Base-by-base conservation (phyloP, 2,329 filamentous ascomycete species). In the Neodidymelliopsis sp. region DNA sequence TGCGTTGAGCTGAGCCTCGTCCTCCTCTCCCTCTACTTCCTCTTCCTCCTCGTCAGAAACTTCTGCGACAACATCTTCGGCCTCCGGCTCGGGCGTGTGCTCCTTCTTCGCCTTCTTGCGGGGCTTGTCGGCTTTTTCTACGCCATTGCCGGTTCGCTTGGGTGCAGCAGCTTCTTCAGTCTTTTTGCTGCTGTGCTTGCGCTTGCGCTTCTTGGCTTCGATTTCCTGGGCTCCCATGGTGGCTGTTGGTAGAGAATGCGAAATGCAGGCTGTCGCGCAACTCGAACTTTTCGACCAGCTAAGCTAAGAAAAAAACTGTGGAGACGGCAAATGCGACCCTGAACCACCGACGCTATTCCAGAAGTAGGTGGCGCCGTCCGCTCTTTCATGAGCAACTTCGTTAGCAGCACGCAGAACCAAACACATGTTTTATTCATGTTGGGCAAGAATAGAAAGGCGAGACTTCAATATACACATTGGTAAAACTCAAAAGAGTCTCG, bases 201-300 rank as follows among this genome's bases (percentile, higher is more conserved):
- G 67, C 71, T 79, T 79, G 41, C 76, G 73, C 67, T 79, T 79
- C 49, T 75, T 77, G 7, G 70, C 67, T 18, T 75, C 70, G 34
- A 73, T 63, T 43, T 75, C 73, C 43, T 66, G 57, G 49, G 70
- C 56, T 35, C 70, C 67, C 70, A 75, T 75, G 20, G 53, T 69
- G 57, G 30, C 15, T 41, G 20, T 27, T 51, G 39, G 35, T 51
- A 42, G 39, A 47, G 25, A 34, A 38, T 36, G 25, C 24, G 28
- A n/a, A 24, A 39, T 16, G 43, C 33, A 28, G 22, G 20, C 34
- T 42, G 58, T 48, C 44, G 53, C 49, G 36, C 28, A 31, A 49
- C 48, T 41, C 52, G 41, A 60, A 53, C 44, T 60, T 58, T 56
- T 56, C 49, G 52, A 49, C 28, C 36, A 30, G 49, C 53, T 48